Conservation (phyloP, 2,329 filamentous ascomycete species). For the Phialophora tarda region DNA sequence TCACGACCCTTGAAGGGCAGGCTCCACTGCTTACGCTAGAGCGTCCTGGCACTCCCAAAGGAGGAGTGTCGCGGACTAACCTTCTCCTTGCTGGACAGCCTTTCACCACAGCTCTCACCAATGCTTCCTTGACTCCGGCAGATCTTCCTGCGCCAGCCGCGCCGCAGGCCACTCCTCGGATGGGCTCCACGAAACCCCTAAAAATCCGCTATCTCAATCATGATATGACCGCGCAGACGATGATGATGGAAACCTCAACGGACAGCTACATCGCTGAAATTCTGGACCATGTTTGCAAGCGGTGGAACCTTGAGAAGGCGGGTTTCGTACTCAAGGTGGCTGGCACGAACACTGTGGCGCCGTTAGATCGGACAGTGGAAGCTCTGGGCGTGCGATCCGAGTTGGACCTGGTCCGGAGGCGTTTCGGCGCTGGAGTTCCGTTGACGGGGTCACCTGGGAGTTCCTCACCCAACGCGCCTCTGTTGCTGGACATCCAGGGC, state of each 20-base stretch:
- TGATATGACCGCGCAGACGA: constrained; percentile 60
- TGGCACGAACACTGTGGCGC: constrained; percentile 67
- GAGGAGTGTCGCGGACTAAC: constrained; percentile 44
- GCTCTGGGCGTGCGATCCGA: constrained; percentile 65
- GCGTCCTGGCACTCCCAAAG: constrained; percentile 26
- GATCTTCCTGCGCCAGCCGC: constrained; percentile 52
- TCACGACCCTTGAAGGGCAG: constrained; percentile 34
- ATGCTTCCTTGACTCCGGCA: constrained; percentile 53
- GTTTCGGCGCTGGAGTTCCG: constrained; percentile 66
- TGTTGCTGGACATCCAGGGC: constrained; percentile 56
- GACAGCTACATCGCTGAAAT: constrained; percentile 73
- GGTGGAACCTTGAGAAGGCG: constrained; percentile 68
- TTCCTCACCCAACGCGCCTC: constrained; percentile 68
- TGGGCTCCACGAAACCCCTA: constrained; percentile 63
- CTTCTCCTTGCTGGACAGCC: constrained; percentile 51
- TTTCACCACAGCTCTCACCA: constrained; percentile 53
- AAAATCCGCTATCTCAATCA: constrained; percentile 66
- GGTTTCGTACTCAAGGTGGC: constrained; percentile 68
- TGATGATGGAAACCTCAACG: constrained; percentile 63
- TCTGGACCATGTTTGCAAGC: constrained; percentile 66
- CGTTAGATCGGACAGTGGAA: constrained; percentile 68
- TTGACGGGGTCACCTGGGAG: constrained; percentile 65
- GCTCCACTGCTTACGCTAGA: constrained; percentile 26
- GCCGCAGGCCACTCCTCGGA: constrained; percentile 59
- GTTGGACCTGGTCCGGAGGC: constrained; percentile 66